Percentiles rank a stretch among this genome's conserved stretches.
Evolutionary conservation across 768 basidiomycete species (phyloP).

Genomic region (Boletus rubropictus): DNA sequence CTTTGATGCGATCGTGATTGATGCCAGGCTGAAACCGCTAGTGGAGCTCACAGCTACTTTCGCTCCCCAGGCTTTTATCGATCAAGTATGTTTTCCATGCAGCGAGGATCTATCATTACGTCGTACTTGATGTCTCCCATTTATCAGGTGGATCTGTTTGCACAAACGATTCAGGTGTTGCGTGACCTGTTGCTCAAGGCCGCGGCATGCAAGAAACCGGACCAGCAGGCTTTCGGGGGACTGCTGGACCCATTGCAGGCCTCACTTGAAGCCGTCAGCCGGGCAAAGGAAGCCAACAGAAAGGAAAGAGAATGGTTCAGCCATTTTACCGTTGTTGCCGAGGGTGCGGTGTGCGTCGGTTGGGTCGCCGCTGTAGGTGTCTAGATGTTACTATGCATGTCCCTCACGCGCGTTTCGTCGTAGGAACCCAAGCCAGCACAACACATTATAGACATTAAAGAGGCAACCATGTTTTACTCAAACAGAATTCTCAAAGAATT

Average conservation of each 20-base stretch:
- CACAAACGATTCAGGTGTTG: constrained; percentile 61
- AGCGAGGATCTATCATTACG: background rate
- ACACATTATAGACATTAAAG: constrained; percentile 77
- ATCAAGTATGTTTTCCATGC: constrained; percentile 55
- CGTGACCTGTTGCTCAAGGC: constrained; percentile 64
- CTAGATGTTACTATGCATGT: background rate
- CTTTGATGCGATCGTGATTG: constrained; percentile 69
- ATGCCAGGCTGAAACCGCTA: constrained; percentile 70
- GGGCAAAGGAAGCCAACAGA: constrained; percentile 75
- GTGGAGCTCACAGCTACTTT: constrained; percentile 65
- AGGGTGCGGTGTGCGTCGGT: constrained; percentile 73
- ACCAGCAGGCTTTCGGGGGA: constrained; percentile 48
- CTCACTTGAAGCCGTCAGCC: constrained; percentile 69
- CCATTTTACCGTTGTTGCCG: constrained; percentile 76
- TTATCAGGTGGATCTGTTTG: constrained; percentile 61
- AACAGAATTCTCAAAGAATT: constrained; percentile 88
- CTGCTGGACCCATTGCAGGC: constrained; percentile 65
- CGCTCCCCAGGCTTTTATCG: constrained; percentile 61
- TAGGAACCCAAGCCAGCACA: constrained; percentile 75
- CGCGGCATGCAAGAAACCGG: constrained; percentile 75
- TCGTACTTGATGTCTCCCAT: constrained; percentile 6
- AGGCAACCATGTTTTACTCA: constrained; percentile 80
- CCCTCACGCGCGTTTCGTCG: background rate
- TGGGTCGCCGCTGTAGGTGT: constrained; percentile 80
- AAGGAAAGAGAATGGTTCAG: constrained; percentile 78